These are phyloP conservation scores for Lathyrus oleraceus DNA, from an alignment of 306 rosid genomes.

Conservation along the genomic window DNA sequence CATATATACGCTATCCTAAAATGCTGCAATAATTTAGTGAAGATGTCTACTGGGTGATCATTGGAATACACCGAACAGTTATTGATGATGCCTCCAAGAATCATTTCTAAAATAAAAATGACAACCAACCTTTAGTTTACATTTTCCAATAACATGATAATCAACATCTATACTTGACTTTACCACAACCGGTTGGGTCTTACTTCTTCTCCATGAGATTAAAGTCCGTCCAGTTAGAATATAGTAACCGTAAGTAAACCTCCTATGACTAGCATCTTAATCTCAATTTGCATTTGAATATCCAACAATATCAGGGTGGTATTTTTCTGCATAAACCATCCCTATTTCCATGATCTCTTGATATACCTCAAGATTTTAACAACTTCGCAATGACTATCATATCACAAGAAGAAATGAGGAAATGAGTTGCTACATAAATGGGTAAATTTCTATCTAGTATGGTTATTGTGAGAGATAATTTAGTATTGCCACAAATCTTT, in stretches of 20 bases:
- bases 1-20: neutral
- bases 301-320: neutral
- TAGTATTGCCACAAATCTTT: neutral
- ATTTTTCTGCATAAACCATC: neutral
- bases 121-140: neutral
- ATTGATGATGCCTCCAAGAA: neutral
- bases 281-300: neutral
- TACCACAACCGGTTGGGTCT: neutral
- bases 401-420: neutral
- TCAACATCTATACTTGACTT: neutral
- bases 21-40: neutral
- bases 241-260: neutral
- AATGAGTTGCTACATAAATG: neutral
- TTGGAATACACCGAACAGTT: neutral
- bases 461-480: neutral
- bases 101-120: neutral
- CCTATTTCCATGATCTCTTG: neutral
- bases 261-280: neutral
- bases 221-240: neutral
- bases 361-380: neutral
- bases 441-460: neutral
- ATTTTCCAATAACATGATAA: neutral
- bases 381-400: neutral
- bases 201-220: neutral
- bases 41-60: neutral